Base-by-base conservation (phyloP, 257 asterid species). In the Solanum pinnatisectum region DNA sequence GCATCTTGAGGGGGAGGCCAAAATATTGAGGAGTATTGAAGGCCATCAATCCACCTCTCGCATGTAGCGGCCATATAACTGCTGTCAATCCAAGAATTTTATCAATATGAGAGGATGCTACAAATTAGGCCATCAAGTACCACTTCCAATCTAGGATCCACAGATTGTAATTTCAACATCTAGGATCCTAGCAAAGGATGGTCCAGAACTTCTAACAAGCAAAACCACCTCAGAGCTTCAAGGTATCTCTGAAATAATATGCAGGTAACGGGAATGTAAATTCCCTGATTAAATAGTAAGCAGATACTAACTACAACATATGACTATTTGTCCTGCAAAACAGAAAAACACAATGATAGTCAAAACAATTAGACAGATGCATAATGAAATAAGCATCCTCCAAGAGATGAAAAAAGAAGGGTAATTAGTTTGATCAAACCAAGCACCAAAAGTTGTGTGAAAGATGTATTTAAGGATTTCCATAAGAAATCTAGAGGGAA, bases 1-100 rank as follows among this genome's bases (percentile, higher is more conserved):
- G 91, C 90, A 85, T 97, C 99, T 85, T 91, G 96, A 13, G 99
- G 99, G 40, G 99, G 99, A 27, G 93, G 99, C 96, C 98, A 97
- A 91, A 95, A 97, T 91, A 97, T 90, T 52, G 99, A 96, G 83
- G 99, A 97, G 89, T 92, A 94, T 91, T 97, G 98, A 91, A 97
- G 94, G 87, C 96, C 91, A 74, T 95, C 98, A 63, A 94, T 97
- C 99, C 99, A 97, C 93, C 93, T 97, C 89, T 94, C 98, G 83
- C 89, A 91, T 88, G 95, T 89, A 88, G 94, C 90, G 87, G 93
- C 98, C 99, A 97, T 97, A 27, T 59, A 79, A 88, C 91, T 89
- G 76, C 63, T 73, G 83, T 56, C 86, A 37, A 87, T 84, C 84
- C 87, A 36, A 30, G 70, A 83, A 49, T 82, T 92, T 88, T 89